A percentile compares a stretch with the other conserved stretches of the same genome.
Evolutionary conservation across 2,329 filamentous ascomycete genomes (phyloP).

Genomic region (Leptographium wingfieldii): DNA sequence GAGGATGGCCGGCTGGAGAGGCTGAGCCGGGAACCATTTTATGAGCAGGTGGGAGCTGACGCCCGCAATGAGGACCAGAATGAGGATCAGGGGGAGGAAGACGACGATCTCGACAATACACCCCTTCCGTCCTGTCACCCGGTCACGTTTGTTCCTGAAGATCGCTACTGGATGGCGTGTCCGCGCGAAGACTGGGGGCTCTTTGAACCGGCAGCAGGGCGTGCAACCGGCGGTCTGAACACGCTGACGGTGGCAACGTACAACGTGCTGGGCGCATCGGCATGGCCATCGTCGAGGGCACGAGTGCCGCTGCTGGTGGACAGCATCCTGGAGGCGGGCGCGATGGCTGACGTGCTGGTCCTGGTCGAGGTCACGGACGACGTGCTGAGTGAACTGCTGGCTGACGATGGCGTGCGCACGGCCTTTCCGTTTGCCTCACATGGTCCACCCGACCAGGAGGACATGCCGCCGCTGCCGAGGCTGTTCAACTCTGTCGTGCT

Average conservation of each 20-base stretch:
- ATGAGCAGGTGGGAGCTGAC: conserved; percentile 2
- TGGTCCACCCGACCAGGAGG: conserved; percentile 37
- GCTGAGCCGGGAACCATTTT: conserved; percentile 15
- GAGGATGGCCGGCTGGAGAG: conserved; percentile 12
- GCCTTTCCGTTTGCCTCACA: conserved; percentile 45
- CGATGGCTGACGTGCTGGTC: conserved; percentile 33
- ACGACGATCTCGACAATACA: neutral
- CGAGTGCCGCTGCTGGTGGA: conserved; percentile 30
- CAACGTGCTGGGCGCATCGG: conserved; percentile 40
- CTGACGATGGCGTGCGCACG: conserved; percentile 28
- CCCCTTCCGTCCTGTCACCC: conserved; percentile 3
- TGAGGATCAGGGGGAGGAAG: neutral
- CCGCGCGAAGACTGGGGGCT: conserved; percentile 3
- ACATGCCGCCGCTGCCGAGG: conserved; percentile 43
- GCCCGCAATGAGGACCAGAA: neutral
- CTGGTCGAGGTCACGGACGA: conserved; percentile 54
- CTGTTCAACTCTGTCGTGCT: conserved; percentile 49
- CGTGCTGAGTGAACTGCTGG: conserved; percentile 44
- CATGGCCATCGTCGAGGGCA: conserved; percentile 28
- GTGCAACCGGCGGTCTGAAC: neutral
- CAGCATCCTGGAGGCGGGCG: conserved; percentile 26
- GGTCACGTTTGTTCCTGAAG: conserved; percentile 7
- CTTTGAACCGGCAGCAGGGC: neutral
- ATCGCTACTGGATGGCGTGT: conserved; percentile 4
- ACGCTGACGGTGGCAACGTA: conserved; percentile 31